phyloP scores from a whole-genome alignment of 2,329 filamentous ascomycete species.

The Clonostachys sp. region DNA sequence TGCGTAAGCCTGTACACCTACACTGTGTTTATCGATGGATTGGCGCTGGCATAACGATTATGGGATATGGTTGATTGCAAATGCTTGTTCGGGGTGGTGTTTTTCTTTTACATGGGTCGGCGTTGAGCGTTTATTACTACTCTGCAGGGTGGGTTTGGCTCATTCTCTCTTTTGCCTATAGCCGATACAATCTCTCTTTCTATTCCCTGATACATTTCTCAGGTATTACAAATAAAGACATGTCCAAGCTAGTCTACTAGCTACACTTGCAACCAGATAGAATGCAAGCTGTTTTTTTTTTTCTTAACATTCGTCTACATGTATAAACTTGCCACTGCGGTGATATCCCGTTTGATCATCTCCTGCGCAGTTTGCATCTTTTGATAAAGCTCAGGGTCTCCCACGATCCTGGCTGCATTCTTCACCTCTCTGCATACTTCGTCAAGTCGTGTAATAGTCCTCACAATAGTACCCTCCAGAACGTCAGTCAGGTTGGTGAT shows the following conservation, averaged over 20 bases:
- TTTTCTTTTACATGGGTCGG: neutral
- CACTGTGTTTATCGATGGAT: too few species aligned
- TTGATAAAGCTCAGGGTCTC: constrained; percentile 84
- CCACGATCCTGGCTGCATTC: constrained; percentile 92
- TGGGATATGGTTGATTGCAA: too few species aligned
- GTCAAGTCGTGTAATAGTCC: constrained; percentile 88
- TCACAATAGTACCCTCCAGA: constrained; percentile 93
- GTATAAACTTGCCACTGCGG: constrained; percentile 82
- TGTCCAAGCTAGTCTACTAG: too few species aligned
- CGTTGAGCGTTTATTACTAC: neutral
- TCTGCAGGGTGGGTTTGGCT: neutral
- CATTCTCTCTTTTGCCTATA: constrained; percentile 1
- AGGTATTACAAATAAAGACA: neutral
- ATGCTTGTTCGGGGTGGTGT: neutral
- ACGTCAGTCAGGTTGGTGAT: constrained; percentile 96
- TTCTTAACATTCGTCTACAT: constrained; percentile 49
- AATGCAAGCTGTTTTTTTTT: neutral
- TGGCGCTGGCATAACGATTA: too few species aligned
- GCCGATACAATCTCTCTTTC: neutral
- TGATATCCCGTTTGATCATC: constrained; percentile 94
- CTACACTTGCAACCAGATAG: too few species aligned
- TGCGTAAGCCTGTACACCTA: constrained; percentile 25
- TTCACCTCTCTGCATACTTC: constrained; percentile 97
- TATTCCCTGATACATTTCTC: neutral
- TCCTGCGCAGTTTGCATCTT: constrained; percentile 99